Evolutionary conservation across 148 eudicot species (phyloP).

Genomic region (Chenopodium berlandieri): DNA sequence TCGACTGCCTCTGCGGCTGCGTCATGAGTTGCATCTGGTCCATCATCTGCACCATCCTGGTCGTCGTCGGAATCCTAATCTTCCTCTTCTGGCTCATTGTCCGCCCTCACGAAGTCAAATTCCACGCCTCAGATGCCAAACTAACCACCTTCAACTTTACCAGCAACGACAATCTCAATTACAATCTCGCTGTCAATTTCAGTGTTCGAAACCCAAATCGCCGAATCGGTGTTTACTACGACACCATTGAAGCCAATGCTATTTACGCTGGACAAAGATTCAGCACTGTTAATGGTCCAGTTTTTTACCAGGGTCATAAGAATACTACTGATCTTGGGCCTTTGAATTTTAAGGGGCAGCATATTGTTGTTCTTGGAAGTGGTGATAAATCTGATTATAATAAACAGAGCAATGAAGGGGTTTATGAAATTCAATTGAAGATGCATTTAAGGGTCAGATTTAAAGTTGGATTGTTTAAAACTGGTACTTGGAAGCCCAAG

Average conservation of each 20-base stretch:
- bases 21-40: constrained; percentile 49
- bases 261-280: constrained; percentile 49
- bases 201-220: constrained; percentile 68
- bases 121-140: constrained; percentile 52
- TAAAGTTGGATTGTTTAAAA: constrained; percentile 48
- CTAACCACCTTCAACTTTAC: constrained; percentile 52
- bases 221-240: constrained; percentile 69
- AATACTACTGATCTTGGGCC: constrained; percentile 42
- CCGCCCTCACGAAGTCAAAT: constrained; percentile 64
- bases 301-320: constrained; percentile 63
- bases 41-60: constrained; percentile 40
- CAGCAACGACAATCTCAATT: constrained; percentile 44
- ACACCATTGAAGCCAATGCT: constrained; percentile 49
- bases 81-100: constrained; percentile 56
- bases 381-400: constrained; percentile 28
- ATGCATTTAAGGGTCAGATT: constrained; percentile 46
- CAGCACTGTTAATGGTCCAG: not conserved
- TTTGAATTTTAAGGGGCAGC: constrained; percentile 33
- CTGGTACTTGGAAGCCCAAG: constrained; percentile 42
- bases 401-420: constrained; percentile 37
- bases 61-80: constrained; percentile 35
- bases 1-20: constrained; percentile 52
- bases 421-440: constrained; percentile 47
- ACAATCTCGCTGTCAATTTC: constrained; percentile 61
- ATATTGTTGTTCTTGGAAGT: constrained; percentile 31